Evolutionary conservation across 1,284 basidiomycete genomes (phyloP), one percentile per base, ranked within the genome.

Genomic region (Trichosporon sp.): DNA sequence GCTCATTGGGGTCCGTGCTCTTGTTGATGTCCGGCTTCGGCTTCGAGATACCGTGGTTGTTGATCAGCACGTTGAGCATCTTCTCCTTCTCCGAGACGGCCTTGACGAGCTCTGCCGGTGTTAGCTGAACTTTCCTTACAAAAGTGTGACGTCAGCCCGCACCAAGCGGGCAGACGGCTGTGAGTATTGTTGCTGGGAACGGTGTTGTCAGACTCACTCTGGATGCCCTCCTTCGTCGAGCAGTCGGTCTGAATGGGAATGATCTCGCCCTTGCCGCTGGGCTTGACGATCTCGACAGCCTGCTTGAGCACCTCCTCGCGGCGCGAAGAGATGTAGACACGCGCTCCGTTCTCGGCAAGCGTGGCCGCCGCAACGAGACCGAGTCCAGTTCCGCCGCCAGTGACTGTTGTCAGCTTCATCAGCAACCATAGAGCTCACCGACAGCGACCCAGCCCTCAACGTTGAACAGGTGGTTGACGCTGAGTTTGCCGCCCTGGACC

Each of bases 271-370:
- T 21, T 25, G 60, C 66, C 46, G 59, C 40, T 61, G 8, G 62
- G 59, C 9, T 27, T 29, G 5, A 56, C 61, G 5, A 73, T 73
- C 59, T 71, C 67, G 5, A 70, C 74, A 4, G 79, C 70, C 6
- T 59, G 60, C 6, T 76, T 67, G 27, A 80, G 67, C 1, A 75
- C 70, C 11, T 80, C 78, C 16, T 66, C 61, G 11, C 80, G 68
- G 27, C 80, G 68, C 9, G 78, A 79, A 14, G 75, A 76, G 69
- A 80, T 80, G 67, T 77, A 78, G n/a, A 81, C 80, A 57, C 71
- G 74, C 14, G 77, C 76, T n/a, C 80, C 80, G 65, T 81, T 81
- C 63, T 72, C 69, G 4, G 73, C 75, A 34, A 78, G 76, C 0
- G 77, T 74, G 16, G 71, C 70, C 6, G 77, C 73, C 19, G 77